Evolutionary conservation across 345 rosid genomes (phyloP).

Genomic region (Isatis tinctoria): DNA sequence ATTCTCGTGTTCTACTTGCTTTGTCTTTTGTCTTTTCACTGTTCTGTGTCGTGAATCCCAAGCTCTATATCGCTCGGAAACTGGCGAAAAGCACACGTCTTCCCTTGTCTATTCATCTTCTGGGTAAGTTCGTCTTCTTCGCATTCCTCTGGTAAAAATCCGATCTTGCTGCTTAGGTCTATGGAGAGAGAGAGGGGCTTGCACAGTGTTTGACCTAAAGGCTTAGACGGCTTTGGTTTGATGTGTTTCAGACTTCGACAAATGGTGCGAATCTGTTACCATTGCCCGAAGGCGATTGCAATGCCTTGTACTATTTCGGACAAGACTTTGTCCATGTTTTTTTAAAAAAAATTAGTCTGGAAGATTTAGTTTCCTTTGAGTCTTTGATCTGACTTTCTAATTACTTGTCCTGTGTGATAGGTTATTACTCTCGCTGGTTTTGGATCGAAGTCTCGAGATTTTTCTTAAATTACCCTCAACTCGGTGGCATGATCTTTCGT

Average conservation of each 20-base stretch:
- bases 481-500: slow-evolving; percentile 20
- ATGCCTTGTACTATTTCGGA: slow-evolving; percentile 18
- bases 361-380: neutral
- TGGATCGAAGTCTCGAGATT: slow-evolving; percentile 10
- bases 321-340: neutral
- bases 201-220: slow-evolving; percentile 22
- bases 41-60: slow-evolving; percentile 32
- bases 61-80: slow-evolving; percentile 8
- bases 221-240: neutral
- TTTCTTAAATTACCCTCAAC: neutral
- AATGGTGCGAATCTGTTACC: slow-evolving; percentile 15
- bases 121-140: slow-evolving; percentile 31
- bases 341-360: neutral
- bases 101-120: slow-evolving; percentile 16
- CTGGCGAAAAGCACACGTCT: slow-evolving; percentile 17
- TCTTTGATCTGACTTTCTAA: slow-evolving; percentile 25
- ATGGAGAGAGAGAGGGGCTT: neutral
- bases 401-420: slow-evolving; percentile 10
- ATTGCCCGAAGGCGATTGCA: slow-evolving; percentile 3
- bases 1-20: slow-evolving; percentile 18
- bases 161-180: slow-evolving; percentile 8
- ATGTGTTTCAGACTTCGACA: neutral
- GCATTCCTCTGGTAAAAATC: slow-evolving; percentile 7
- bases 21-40: slow-evolving; percentile 29
- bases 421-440: neutral